A percentile compares a stretch with the other conserved stretches of the same genome.
Evolutionary conservation across 352 stramenopile species (phyloP).

Genomic region (Phytophthora constricta): DNA sequence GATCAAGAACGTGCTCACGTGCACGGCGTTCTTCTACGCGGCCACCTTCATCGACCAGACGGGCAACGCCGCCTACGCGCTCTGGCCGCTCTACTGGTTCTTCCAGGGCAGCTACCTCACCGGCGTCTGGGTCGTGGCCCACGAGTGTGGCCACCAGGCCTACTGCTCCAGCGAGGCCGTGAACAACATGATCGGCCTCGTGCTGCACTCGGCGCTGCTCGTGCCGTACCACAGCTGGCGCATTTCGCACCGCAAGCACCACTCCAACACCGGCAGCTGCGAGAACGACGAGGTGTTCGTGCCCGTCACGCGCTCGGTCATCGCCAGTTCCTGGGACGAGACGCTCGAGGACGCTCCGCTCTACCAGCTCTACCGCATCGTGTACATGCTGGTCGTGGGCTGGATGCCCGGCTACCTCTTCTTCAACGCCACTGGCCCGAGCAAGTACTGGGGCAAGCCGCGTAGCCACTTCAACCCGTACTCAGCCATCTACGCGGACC

Average conservation of each 20-base stretch:
- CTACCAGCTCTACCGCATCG: slow-evolving; percentile 94
- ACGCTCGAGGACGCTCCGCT: slow-evolving; percentile 95
- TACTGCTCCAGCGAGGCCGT: slow-evolving; percentile 94
- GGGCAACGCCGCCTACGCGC: slow-evolving; percentile 58
- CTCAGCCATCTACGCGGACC: slow-evolving; percentile 94
- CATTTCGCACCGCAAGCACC: slow-evolving; percentile 95
- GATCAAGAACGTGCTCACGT: slow-evolving; percentile 91
- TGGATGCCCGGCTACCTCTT: slow-evolving; percentile 98
- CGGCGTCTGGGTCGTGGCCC: slow-evolving; percentile 97
- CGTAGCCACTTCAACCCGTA: slow-evolving; percentile 96
- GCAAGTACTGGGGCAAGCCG: slow-evolving; percentile 87
- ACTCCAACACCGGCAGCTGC: slow-evolving; percentile 95
- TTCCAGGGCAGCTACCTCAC: slow-evolving; percentile 97
- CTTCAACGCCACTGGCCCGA: slow-evolving; percentile 94
- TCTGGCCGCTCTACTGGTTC: slow-evolving; percentile 97
- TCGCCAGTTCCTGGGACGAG: slow-evolving; percentile 61
- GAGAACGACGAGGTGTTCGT: slow-evolving; percentile 99
- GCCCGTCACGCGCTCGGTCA: slow-evolving; percentile 84
- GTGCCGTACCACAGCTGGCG: slow-evolving; percentile 99
- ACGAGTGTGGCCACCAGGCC: slow-evolving; percentile 98
- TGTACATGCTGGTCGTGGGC: slow-evolving; percentile 93
- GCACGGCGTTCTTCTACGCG: slow-evolving; percentile 88
- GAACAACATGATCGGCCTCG: slow-evolving; percentile 96
- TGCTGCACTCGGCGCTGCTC: slow-evolving; percentile 97
- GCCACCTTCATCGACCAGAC: slow-evolving; percentile 73